Base-by-base conservation (phyloP, 2,329 filamentous ascomycete genomes). In the Sclerotinia minor region DNA sequence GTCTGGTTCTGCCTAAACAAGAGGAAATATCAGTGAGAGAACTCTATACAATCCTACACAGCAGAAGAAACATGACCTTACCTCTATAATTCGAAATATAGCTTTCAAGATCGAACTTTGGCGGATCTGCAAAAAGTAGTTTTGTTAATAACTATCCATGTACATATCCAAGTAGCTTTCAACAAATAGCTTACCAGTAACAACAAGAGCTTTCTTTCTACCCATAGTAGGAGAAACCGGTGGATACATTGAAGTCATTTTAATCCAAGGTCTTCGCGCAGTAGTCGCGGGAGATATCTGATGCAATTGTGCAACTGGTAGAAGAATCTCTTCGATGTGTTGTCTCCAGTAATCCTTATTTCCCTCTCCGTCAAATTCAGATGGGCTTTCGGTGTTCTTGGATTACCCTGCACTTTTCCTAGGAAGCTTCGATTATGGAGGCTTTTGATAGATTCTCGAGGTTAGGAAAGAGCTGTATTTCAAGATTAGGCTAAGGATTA, bases 41-140 rank as follows among this genome's bases (percentile, higher is more conserved):
- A 21, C 15, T 67, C 11, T 47, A 38, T 52, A 17, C 19, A 13
- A 29, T 21, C 35, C 26, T 19, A 5, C 8, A 45, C 5, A 41
- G 50, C 26, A 54, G 35, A 26, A 65, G 7, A 68, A 59, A 32
- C 38, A 32, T 9, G 26, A 54, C 72, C 81, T 57, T 80, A 94
- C 94, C 92, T 77, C 83, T 84, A 79, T 98, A 99, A 77, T 97
- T 96, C 72, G 89, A 85, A 61, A 97, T 90, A 79, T 97, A 98
- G 49, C 90, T 87, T 70, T 97, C 92, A 53, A 99, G 85, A 75
- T 98, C 95, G 73, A 98, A 89, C 77, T 94, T 97, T 13, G 94
- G 94, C 8, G 86, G 72, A 41, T 75, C 75, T 76, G 57, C 26
- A 21, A 55, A 45, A 17, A 53, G 19, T 49, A 35, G 45, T 8